Percentiles rank a stretch among this genome's conserved stretches.
Conservation (phyloP, 495 filamentous ascomycete genomes). For the Cairneyella variabilis region DNA sequence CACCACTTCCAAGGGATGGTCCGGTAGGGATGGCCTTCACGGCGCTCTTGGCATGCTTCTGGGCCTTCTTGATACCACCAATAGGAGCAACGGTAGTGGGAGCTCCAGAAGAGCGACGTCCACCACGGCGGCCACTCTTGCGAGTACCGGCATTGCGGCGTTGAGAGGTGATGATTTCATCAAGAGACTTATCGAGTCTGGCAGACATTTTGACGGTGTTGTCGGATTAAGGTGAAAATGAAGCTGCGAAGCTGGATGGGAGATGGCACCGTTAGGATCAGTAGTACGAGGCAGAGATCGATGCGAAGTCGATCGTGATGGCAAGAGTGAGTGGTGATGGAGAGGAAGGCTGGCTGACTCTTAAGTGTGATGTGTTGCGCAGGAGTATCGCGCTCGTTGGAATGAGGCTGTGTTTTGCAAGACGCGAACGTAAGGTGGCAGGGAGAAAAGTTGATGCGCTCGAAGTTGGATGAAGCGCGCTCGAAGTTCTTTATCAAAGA, state of each 20-base stretch:
- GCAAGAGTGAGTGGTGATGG: constrained; percentile 11
- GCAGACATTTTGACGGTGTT: constrained; percentile 64
- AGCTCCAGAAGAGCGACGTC: constrained; percentile 41
- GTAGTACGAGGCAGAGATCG: constrained; percentile 21
- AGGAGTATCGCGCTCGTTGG: constrained; percentile 7
- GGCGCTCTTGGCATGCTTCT: constrained; percentile 56
- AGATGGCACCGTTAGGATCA: constrained; percentile 21
- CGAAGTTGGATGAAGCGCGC: constrained; percentile 43
- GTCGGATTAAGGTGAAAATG: constrained; percentile 20
- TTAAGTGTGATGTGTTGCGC: constrained; percentile 15
- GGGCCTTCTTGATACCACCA: constrained; percentile 83
- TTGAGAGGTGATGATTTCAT: constrained; percentile 85
- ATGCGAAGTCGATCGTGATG: constrained; percentile 13
- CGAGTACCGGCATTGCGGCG: constrained; percentile 36
- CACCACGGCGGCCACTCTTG: constrained; percentile 49
- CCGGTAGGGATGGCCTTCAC: constrained; percentile 66
- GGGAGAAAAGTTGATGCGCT: constrained; percentile 29
- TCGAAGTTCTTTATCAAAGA: constrained; percentile 16
- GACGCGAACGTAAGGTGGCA: constrained; percentile 23
- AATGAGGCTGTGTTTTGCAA: constrained; percentile 20
- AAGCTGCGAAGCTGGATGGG: constrained; percentile 23
- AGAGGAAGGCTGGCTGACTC: constrained; percentile 22
- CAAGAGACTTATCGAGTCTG: constrained; percentile 93
- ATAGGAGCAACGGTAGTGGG: constrained; percentile 59
- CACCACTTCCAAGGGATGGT: constrained; percentile 49